Base-by-base conservation (phyloP, 1,284 basidiomycete species). In the Ustilago lituana region DNA sequence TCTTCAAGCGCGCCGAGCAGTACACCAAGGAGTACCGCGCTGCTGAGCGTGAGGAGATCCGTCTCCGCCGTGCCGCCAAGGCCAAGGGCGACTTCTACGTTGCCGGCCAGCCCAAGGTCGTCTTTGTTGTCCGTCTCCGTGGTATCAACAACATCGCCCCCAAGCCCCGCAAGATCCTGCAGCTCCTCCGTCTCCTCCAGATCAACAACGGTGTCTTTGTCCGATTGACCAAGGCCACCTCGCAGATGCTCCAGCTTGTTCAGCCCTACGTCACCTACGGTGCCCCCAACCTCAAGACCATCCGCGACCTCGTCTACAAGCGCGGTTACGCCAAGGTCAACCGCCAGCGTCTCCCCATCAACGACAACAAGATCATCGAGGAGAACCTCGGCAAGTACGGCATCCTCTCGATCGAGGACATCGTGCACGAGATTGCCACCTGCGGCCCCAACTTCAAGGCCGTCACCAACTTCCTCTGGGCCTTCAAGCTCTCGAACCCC, bases 201-300 rank as follows among this genome's bases (percentile, higher is more conserved):
- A 98, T 99, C 87, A 98, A 98, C 90, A 98, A 96, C 84, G 96
- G 95, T 85, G 91, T 98, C 63, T 98, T 99, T 83, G 89, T 99
- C 83, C 94, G 94, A 85, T 93, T 93, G 64, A 98, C 93, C 82
- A 93, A 89, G 85, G 94, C 96, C 35, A 98, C 94, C 54, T 89
- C 92, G 80, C 93, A 98, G 84, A 98, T 98, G 96, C 90, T 98
- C 80, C 92, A 93, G 84, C 88, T 98, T 57, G 89, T 98, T 76
- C 93, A 95, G 85, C 95, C 96, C 53, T 98, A 97, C 85, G 87
- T 99, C 81, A 92, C 96, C 52, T 77, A 76, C 76, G 90, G 92
- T 84, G 92, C 94, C 84, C 91, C 93, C 63, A 97, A 97, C 87
- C 86, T 98, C 81, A 97, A 97, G 86, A 89, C 94, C 41, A 90